These are phyloP conservation scores for Tagetes patula DNA, from an alignment of 129 eudicot species.

Conservation along the genomic window DNA sequence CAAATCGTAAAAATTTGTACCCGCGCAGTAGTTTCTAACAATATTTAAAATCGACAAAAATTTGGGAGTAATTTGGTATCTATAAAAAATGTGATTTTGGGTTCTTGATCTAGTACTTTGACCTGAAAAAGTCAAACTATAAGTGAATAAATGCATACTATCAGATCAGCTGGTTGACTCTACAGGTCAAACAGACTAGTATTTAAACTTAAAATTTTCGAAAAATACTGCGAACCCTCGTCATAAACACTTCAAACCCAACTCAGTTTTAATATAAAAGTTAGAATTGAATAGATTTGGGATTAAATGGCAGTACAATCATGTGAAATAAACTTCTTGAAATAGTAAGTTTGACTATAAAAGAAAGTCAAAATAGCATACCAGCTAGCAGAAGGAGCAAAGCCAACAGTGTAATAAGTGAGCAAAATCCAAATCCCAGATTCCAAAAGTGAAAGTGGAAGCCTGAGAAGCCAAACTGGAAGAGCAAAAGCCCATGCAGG, in stretches of 20 bases:
- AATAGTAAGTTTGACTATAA: neutral
- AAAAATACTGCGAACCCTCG: neutral
- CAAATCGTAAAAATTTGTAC: neutral
- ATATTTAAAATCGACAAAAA: neutral
- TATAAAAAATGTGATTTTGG: neutral
- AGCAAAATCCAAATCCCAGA: conserved; percentile 77
- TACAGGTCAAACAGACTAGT: neutral
- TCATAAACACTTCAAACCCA: neutral
- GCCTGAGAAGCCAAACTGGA: conserved; percentile 75
- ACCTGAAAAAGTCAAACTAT: neutral
- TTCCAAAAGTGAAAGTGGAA: conserved; percentile 82
- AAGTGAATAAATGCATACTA: neutral
- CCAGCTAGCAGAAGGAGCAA: conserved; percentile 82
- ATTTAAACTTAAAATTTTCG: neutral
- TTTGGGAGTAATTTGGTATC: no score
- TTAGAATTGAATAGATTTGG: neutral
- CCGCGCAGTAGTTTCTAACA: neutral
- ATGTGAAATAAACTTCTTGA: neutral
- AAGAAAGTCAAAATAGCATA: conserved; percentile 35
- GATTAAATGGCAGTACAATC: neutral
- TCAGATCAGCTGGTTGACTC: neutral
- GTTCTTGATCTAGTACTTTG: neutral
- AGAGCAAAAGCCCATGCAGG: conserved; percentile 96
- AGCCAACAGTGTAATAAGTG: conserved; percentile 84
- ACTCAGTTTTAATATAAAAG: neutral